Evolutionary conservation across 208 protist species (phyloP).

Genomic region (Endotrypanum monterogeii): DNA sequence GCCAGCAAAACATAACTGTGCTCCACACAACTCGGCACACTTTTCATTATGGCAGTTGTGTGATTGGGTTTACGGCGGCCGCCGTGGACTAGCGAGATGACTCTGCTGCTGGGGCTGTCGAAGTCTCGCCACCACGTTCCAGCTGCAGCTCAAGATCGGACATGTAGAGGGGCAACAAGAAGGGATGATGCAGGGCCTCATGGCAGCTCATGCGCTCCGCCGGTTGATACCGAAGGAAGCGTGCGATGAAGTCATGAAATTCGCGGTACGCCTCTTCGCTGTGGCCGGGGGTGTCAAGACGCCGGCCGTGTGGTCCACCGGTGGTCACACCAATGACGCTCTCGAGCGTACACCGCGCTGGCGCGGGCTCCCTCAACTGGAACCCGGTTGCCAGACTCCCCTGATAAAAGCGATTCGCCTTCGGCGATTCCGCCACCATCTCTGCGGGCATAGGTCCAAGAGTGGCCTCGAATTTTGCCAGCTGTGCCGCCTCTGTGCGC

Average conservation of each 20-base stretch:
- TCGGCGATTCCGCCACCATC: conserved; percentile 67
- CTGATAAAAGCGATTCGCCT: conserved; percentile 65
- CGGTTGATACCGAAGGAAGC: conserved; percentile 59
- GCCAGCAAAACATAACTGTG: background rate
- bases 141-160: conserved; percentile 43
- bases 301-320: conserved; percentile 44
- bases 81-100: too few relatives aligned
- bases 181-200: conserved; percentile 76
- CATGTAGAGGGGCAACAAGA: conserved; percentile 51
- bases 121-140: conserved; percentile 6
- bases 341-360: conserved; percentile 40
- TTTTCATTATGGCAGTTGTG: background rate
- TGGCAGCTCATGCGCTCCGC: conserved; percentile 74
- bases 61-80: too few relatives aligned
- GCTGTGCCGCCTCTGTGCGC: conserved; percentile 94
- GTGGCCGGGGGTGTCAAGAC: conserved; percentile 43
- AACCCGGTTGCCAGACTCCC: conserved; percentile 10
- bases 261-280: conserved; percentile 48
- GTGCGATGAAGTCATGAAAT: conserved; percentile 66
- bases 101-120: background rate
- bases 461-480: conserved; percentile 92
- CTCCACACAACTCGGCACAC: background rate
- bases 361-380: conserved; percentile 45
- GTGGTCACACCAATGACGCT: conserved; percentile 55
- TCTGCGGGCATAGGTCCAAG: conserved; percentile 65